phyloP scores from a whole-genome alignment of 345 rosid genomes.

The Mercurialis annua region DNA sequence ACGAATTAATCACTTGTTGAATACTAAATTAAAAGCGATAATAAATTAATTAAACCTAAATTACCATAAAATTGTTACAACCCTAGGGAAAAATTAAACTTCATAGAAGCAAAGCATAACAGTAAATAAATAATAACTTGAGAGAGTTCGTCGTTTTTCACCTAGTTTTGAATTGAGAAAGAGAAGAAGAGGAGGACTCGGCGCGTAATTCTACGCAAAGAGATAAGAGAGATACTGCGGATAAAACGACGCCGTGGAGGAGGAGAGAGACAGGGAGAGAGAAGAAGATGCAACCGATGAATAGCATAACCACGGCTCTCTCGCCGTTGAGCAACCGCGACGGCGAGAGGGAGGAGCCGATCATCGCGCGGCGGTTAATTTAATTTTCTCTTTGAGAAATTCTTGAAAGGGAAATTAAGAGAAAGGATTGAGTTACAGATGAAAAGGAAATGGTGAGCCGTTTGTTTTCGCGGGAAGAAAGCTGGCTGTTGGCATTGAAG shows the following conservation, averaged over 20 bases:
- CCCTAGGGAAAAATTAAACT: neutral
- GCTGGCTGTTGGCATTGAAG: neutral
- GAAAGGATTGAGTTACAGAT: neutral
- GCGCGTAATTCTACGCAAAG: constrained; percentile 60
- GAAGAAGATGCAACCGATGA: constrained; percentile 44
- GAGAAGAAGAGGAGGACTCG: constrained; percentile 40
- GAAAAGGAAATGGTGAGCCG: neutral
- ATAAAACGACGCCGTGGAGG: constrained; percentile 63
- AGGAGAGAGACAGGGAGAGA: constrained; percentile 63
- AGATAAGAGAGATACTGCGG: constrained; percentile 26
- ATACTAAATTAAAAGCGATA: neutral
- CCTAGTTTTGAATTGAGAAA: constrained; percentile 26
- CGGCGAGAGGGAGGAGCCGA: constrained; percentile 27
- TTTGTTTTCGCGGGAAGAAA: constrained; percentile 14
- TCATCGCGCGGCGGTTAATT: constrained; percentile 11
- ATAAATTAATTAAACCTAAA: neutral
- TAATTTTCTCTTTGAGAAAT: neutral
- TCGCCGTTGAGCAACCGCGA: constrained; percentile 62
- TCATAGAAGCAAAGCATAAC: neutral
- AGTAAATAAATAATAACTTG: neutral
- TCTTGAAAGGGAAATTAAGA: neutral
- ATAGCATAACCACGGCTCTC: constrained; percentile 67
- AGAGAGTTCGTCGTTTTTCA: neutral
- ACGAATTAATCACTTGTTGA: neutral
- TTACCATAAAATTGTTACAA: neutral